Base-by-base conservation (phyloP, 2,329 filamentous ascomycete species). In the Nothophoma quercina region DNA sequence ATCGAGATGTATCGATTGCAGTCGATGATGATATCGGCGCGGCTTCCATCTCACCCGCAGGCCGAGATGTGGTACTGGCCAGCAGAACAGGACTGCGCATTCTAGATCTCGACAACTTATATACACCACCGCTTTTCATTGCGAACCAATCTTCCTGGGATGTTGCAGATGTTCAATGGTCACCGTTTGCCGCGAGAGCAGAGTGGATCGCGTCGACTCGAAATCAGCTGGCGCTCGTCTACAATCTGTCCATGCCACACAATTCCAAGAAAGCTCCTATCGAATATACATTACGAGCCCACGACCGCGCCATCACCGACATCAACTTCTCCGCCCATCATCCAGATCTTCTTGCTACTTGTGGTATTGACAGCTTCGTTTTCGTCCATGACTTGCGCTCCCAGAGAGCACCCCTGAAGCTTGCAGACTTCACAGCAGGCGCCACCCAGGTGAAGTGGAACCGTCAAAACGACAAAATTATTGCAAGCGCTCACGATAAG, bases 361-460 rank as follows among this genome's bases (percentile, higher is more conserved):
- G 92, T 72, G 90, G 91, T 3, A 90, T 97, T 23, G 93, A 97
- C 74, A 95, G 92, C 42, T 96, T 92, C 67, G 90, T 97, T 7
- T 91, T 96, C 72, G 91, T 88, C 66, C 97, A 93, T 91, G 93
- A 97, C 75, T 78, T 97, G 36, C 85, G 93, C 28, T 83, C 84
- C 42, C 48, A 57, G 19, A 57, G 64, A 29, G 54, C 58, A 12
- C 62, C 64, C 1, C 39, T 67, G 25, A 66, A 66, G 51, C 58
- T 96, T 95, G 93, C 89, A 55, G 92, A 97, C 76, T 97, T 92
- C 90, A 91, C 92, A 69, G 91, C 92, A 23, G 93, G 93, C 33
- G 93, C 92, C 9, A 96, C 93, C 1, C 93, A 97, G 71, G 93
- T 97, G 59, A 97, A 97, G 75, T 97, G 91, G 82, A 96, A 93